Conservation (phyloP, 140 eudicot genomes). For the Stevia rebaudiana region DNA sequence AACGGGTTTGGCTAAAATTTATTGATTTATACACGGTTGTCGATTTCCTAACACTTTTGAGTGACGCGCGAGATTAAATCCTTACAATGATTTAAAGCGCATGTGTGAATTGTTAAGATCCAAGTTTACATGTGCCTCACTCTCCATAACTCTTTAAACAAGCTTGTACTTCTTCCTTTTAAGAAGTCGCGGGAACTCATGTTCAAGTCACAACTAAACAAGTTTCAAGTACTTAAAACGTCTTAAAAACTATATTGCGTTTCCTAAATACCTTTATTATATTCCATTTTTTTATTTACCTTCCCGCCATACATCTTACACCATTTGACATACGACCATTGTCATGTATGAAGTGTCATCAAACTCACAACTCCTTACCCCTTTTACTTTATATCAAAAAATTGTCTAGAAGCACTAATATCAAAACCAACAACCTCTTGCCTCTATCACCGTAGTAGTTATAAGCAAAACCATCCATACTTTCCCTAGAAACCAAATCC, state of each 20-base stretch:
- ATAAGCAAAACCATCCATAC: slow-evolving; percentile 5
- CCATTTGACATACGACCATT: background rate
- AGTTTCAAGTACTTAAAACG: background rate
- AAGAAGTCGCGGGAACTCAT: background rate
- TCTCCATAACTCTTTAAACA: background rate
- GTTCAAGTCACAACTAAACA: background rate
- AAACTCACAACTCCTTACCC: background rate
- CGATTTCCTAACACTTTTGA: background rate
- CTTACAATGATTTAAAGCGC: background rate
- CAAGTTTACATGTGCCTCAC: background rate
- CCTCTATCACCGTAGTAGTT: background rate
- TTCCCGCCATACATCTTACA: background rate
- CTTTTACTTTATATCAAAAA: background rate
- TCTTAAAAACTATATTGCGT: background rate
- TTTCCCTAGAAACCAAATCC: background rate
- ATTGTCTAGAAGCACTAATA: background rate
- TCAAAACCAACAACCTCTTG: background rate
- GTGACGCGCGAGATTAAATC: background rate
- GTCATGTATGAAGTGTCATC: background rate
- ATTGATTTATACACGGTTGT: background rate
- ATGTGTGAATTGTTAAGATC: background rate
- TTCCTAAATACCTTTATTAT: background rate
- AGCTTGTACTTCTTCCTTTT: background rate
- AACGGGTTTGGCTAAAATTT: background rate
- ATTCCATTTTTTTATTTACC: background rate